These are phyloP conservation scores for Fusarium circinatum DNA, from an alignment of 2,329 filamentous ascomycete genomes.

Conservation along the genomic window DNA sequence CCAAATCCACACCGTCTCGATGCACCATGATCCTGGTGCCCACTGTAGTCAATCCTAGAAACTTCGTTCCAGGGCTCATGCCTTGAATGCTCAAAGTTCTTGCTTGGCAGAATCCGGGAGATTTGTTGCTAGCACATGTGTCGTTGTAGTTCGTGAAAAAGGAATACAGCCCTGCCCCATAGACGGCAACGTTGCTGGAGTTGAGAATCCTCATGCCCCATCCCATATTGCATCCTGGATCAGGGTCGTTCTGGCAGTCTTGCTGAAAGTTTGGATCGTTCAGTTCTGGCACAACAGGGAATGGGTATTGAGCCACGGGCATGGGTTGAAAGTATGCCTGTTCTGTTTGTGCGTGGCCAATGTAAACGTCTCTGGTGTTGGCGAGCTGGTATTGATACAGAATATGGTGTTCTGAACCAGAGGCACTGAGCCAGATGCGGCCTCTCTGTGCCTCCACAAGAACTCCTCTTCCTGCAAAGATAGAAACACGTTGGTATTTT, in stretches of 20 bases:
- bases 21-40: constrained; percentile 43
- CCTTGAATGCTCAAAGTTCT: constrained; percentile 51
- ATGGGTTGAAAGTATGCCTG: constrained; percentile 77
- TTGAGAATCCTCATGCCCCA: constrained; percentile 73
- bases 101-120: constrained; percentile 58
- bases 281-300: constrained; percentile 55
- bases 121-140: constrained; percentile 55
- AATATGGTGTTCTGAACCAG: constrained; percentile 71
- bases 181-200: constrained; percentile 64
- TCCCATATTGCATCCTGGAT: constrained; percentile 62
- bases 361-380: constrained; percentile 68
- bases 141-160: constrained; percentile 74
- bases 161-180: constrained; percentile 73
- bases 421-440: constrained; percentile 70
- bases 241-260: constrained; percentile 56
- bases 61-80: constrained; percentile 26
- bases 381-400: constrained; percentile 76
- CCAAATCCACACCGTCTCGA: constrained; percentile 36
- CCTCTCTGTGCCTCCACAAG: constrained; percentile 53
- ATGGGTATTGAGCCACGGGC: constrained; percentile 68
- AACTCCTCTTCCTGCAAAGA: constrained; percentile 64
- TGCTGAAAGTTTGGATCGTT: constrained; percentile 40
- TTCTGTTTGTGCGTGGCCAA: constrained; percentile 75
- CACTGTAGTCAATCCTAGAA: constrained; percentile 45
- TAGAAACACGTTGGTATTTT: constrained; percentile 58